Evolutionary conservation across 208 protist species (phyloP).

Genomic region (Trypanosoma rangeli): DNA sequence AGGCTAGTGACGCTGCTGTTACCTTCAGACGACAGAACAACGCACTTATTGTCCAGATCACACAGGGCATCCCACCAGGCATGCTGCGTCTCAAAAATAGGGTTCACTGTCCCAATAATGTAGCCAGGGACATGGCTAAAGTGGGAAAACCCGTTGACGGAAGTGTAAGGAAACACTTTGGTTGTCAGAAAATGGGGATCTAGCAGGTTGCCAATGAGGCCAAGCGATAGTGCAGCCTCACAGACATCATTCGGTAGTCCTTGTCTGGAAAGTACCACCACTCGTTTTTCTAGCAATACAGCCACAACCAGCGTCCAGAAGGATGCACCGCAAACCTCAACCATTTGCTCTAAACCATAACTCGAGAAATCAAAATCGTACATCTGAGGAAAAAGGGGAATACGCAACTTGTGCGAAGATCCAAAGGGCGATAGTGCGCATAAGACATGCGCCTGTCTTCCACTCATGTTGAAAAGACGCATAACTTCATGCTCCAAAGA

Average conservation of each 20-base stretch:
- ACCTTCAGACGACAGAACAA: conserved; percentile 23
- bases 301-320: conserved; percentile 65
- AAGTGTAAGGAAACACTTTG: conserved; percentile 83
- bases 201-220: conserved; percentile 60
- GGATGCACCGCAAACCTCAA: conserved; percentile 49
- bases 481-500: conserved; percentile 22
- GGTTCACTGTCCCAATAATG: conserved; percentile 79
- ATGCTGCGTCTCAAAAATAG: conserved; percentile 69
- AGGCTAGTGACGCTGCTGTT: not conserved
- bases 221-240: conserved; percentile 65
- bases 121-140: conserved; percentile 72
- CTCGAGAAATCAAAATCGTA: conserved; percentile 50
- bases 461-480: conserved; percentile 5
- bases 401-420: conserved; percentile 37
- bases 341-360: conserved; percentile 66
- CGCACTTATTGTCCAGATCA: conserved; percentile 57
- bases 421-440: conserved; percentile 51
- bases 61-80: conserved; percentile 76
- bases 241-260: conserved; percentile 67
- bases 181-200: conserved; percentile 59
- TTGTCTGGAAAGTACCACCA: conserved; percentile 70
- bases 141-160: conserved; percentile 57
- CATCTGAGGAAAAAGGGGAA: conserved; percentile 50
- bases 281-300: conserved; percentile 64
- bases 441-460: conserved; percentile 35